Base-by-base conservation (phyloP, 805 yeast genomes). In the Metschnikowia borealis region DNA sequence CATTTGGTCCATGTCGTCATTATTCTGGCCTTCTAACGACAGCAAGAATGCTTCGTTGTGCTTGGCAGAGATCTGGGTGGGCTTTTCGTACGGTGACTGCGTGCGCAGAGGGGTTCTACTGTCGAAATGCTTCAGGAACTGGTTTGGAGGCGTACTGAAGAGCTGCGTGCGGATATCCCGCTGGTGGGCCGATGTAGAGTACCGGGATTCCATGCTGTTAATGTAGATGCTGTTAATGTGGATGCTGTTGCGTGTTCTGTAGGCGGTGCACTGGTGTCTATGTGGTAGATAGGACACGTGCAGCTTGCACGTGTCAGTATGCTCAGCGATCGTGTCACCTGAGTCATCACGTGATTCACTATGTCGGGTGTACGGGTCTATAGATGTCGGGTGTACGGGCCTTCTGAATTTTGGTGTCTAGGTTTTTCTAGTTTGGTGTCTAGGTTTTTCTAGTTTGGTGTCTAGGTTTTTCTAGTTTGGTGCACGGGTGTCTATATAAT, bases 1-100 rank as follows among this genome's bases (percentile, higher is more conserved):
- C 77, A 74, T 74, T 44, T 61, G 48, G 46, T 71, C 74, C 52
- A 73, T 54, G 52, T 73, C 78, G 8, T 69, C 74, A 52, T 71
- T 62, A 52, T 73, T 73, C 51, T 73, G 78, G 36, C 73, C 65
- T 46, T 74, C 79, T 23, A 74, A 63, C 34, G 73, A 65, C 73
- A 67, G 71, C 60, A 74, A 64, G 50, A 64, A 70, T 38, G 74
- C 63, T 54, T 74, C 77, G 55, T 70, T 66, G 53, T 72, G 75
- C 49, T 70, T 71, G 39, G 76, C 73, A 18, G 65, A 55, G n/a
- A 53, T 57, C 5, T 54, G 41, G 6, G 66, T 56, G 18, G 56
- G 52, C 15, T 61, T 51, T 20, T 74, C 78, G 54, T 74, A 74
- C 8, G 78, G 78, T 17, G 75, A 71, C 10, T 60, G 55, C 38